A percentile compares a stretch with the other conserved stretches of the same genome.
Conservation (phyloP, 2,329 filamentous ascomycete species). For the Paracamarosporium sp. region DNA sequence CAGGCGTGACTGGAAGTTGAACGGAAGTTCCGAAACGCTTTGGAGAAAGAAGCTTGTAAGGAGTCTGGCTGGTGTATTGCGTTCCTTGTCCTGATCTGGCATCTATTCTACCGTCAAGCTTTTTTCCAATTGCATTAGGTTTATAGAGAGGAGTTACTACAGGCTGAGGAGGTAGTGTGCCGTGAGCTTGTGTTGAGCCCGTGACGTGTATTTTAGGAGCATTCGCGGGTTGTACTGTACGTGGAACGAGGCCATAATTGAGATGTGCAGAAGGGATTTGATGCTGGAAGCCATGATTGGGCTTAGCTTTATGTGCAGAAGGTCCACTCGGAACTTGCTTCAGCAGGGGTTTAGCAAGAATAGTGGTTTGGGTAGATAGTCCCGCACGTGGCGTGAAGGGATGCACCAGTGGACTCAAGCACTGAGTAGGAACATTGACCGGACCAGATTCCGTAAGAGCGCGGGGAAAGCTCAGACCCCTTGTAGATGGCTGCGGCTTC, state of each 20-base stretch:
- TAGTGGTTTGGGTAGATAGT: not conserved
- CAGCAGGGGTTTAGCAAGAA: not conserved
- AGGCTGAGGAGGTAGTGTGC: constrained; percentile 17
- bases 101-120: not conserved
- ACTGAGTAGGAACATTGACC: not conserved
- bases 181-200: not conserved
- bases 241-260: constrained; percentile 29
- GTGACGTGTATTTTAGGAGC: constrained; percentile 9
- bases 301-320: not conserved
- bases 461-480: not conserved
- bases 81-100: not conserved
- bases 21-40: not conserved
- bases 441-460: not conserved
- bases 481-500: not conserved
- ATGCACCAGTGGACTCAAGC: not conserved
- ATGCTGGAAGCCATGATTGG: not conserved
- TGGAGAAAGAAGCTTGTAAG: not conserved
- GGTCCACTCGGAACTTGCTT: not conserved
- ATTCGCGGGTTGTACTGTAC: constrained; percentile 27
- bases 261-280: constrained; percentile 14
- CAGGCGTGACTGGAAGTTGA: constrained; percentile 15
- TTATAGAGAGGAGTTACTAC: constrained; percentile 5
- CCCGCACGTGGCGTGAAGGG: not conserved
- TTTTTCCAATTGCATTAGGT: not conserved
- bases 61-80: not conserved